A percentile compares a stretch with the other conserved stretches of the same genome.
Evolutionary conservation across 139 green algal species (phyloP).

Genomic region (Chlorella ohadii): DNA sequence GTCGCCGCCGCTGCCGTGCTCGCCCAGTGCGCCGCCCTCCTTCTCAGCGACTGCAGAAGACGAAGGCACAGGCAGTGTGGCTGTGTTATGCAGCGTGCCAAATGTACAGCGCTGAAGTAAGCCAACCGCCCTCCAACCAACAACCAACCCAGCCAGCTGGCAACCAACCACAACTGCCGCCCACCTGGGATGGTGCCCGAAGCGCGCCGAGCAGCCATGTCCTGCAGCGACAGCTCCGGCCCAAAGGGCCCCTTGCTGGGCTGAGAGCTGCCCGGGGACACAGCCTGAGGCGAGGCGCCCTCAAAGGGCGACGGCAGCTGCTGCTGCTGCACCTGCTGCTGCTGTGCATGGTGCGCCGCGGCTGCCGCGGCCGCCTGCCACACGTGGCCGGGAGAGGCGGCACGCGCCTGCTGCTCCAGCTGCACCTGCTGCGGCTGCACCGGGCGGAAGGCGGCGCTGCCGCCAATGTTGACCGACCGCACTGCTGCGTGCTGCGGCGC

Average conservation of each 20-base stretch:
- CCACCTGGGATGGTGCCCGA: neutral
- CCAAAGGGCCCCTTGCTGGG: constrained; percentile 16
- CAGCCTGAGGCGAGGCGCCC: neutral
- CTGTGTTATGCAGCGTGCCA: too few species aligned
- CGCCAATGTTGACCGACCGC: too few species aligned
- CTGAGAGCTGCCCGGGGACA: constrained; percentile 3
- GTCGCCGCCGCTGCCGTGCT: neutral
- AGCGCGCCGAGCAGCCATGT: neutral
- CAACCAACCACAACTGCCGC: neutral
- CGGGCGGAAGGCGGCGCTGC: too few species aligned
- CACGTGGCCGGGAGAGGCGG: too few species aligned
- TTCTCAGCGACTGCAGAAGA: neutral
- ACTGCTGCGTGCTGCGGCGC: too few species aligned
- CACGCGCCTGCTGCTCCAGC: too few species aligned
- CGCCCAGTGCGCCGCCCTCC: neutral
- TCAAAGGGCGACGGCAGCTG: neutral
- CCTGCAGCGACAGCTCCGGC: constrained; percentile 10
- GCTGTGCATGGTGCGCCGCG: neutral
- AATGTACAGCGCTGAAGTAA: too few species aligned
- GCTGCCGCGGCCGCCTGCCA: neutral
- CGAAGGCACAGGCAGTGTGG: too few species aligned
- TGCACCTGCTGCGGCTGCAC: too few species aligned
- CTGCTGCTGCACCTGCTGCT: neutral
- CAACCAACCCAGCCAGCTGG: too few species aligned
- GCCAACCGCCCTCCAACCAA: too few species aligned